Conservation (phyloP, 1,284 basidiomycete species). For the Ceratobasidium sp. region DNA sequence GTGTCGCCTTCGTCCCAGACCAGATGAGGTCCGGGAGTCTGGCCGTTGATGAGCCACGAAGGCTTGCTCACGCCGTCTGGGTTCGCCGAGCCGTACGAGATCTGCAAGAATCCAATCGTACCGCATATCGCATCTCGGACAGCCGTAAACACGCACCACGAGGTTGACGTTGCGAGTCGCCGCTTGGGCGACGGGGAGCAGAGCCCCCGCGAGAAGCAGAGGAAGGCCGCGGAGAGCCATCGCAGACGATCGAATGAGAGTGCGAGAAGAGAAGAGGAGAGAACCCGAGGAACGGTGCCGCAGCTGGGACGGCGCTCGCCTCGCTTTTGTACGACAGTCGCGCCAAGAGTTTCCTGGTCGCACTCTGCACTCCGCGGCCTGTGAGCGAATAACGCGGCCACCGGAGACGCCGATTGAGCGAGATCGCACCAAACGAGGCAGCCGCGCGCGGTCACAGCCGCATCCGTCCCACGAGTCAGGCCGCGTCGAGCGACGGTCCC, state of each 20-base stretch:
- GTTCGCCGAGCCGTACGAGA: slow-evolving; percentile 19
- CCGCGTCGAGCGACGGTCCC: background rate
- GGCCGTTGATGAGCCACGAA: slow-evolving; percentile 39
- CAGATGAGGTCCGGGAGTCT: slow-evolving; percentile 38
- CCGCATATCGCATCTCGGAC: too few relatives aligned
- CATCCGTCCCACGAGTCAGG: background rate
- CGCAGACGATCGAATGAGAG: too few relatives aligned
- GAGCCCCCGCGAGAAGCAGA: slow-evolving; percentile 12
- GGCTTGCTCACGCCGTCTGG: slow-evolving; percentile 4
- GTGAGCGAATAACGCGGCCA: slow-evolving; percentile 18
- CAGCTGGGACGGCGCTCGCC: background rate
- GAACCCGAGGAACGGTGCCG: background rate
- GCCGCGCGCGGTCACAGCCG: slow-evolving; percentile 6
- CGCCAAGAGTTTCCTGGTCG: background rate
- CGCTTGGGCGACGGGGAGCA: slow-evolving; percentile 14
- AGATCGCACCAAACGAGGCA: background rate
- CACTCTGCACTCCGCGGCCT: background rate
- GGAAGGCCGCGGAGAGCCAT: slow-evolving; percentile 25
- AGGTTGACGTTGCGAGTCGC: slow-evolving; percentile 2
- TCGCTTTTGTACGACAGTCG: background rate
- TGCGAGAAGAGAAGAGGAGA: background rate
- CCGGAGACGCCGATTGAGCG: slow-evolving; percentile 8
- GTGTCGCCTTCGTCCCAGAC: slow-evolving; percentile 39
- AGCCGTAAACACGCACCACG: background rate
- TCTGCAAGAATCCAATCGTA: background rate